Conservation (phyloP, 805 yeast species). For the Yarrowia phangngaensis region DNA sequence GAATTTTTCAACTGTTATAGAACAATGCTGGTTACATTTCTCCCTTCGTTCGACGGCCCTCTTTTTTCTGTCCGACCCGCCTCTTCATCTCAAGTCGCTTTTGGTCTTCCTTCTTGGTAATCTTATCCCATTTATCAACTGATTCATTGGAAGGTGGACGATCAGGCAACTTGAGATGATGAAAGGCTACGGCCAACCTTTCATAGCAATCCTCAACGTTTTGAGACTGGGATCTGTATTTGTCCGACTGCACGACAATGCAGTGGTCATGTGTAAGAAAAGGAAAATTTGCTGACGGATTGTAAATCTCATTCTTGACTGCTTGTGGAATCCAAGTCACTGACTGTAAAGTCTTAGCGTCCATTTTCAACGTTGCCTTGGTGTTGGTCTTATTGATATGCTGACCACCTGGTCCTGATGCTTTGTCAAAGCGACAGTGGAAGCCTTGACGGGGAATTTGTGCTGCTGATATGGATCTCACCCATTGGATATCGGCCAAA, state of each 20-base stretch:
- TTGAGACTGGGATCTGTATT: slow-evolving; percentile 6
- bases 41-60: not conserved
- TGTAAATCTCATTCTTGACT: slow-evolving; percentile 3
- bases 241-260: slow-evolving; percentile 1
- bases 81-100: not conserved
- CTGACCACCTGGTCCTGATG: slow-evolving; percentile 88
- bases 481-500: slow-evolving; percentile 2
- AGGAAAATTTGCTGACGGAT: not conserved
- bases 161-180: not conserved
- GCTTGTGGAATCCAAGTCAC: slow-evolving; percentile 1
- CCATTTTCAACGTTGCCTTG: slow-evolving; percentile 59
- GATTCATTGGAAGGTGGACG: slow-evolving; percentile 1
- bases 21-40: not conserved
- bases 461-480: not conserved
- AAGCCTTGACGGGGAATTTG: slow-evolving; percentile 13
- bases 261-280: not conserved
- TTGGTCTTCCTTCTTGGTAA: slow-evolving; percentile 3
- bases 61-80: slow-evolving; percentile 1
- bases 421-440: slow-evolving; percentile 45
- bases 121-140: not conserved
- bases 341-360: not conserved
- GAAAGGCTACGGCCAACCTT: not conserved
- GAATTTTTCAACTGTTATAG: too few relatives aligned
- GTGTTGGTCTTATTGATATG: slow-evolving; percentile 69
- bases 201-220: slow-evolving; percentile 18